phyloP scores from a whole-genome alignment of 164 flowering plant species.

The Dillenia turbinata region DNA sequence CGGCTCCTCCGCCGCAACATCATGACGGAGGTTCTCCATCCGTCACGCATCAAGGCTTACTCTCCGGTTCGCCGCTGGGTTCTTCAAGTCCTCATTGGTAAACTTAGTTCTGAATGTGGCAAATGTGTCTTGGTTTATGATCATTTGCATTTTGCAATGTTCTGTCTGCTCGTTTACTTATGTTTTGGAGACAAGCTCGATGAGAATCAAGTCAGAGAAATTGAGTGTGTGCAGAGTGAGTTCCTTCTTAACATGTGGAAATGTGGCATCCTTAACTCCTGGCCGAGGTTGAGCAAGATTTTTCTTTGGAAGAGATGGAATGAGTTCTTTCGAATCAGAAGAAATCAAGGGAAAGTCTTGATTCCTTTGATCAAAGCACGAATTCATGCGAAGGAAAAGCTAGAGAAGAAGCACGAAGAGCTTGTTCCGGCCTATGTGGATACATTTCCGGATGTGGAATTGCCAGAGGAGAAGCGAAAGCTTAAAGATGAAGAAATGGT shows the following conservation, averaged over 20 bases:
- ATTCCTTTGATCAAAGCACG: not conserved
- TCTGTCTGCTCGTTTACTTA: not conserved
- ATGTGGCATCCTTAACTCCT: not conserved
- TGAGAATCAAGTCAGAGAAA: not conserved
- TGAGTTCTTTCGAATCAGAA: not conserved
- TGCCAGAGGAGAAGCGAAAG: constrained; percentile 5
- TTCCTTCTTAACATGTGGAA: not conserved
- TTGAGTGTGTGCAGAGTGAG: not conserved
- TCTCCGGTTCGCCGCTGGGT: not conserved
- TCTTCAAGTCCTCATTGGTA: not conserved
- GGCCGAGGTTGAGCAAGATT: not conserved
- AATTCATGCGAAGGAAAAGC: too few relatives aligned
- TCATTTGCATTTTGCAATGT: not conserved
- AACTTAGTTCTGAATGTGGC: not conserved
- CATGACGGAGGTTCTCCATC: not conserved
- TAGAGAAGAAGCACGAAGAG: too few relatives aligned
- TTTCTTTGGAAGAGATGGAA: not conserved
- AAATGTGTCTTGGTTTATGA: not conserved
- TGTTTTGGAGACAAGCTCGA: not conserved
- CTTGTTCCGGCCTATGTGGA: too few relatives aligned
- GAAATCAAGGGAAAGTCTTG: not conserved
- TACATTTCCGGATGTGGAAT: too few relatives aligned
- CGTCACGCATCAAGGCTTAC: not conserved
- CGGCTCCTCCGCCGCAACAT: not conserved
- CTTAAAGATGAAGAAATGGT: constrained; percentile 16